Base-by-base conservation (phyloP, 83 land plant species). In the Picea abies region DNA sequence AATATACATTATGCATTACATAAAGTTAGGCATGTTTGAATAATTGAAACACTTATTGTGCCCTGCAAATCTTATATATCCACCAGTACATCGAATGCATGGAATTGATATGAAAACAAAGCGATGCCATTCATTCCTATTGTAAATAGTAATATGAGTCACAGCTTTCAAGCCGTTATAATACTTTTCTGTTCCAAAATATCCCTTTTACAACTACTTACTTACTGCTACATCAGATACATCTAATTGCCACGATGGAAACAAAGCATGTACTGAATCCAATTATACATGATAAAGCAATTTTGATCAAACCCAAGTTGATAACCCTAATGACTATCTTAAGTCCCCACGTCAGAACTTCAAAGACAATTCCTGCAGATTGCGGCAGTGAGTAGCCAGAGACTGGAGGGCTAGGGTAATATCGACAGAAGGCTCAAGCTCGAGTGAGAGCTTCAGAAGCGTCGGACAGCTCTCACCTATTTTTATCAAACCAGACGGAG, bases 231-330 rank as follows among this genome's bases (percentile, higher is more conserved):
- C 0, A 52, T 52, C 15, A 52, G 58, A 52, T 12, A 15, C 58
- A 52, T 52, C 11, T 11, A 52, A 52, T 52, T 11, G 12, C 14
- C 58, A 52, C 52, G 81, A 88, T 3, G 90, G 86, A 44, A 89
- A 79, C 47, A 87, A 56, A 37, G 82, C 84, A 87, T 82, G 82
- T 82, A 80, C 25, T 71, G 82, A n/a, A 89, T 81, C 86, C 83
- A 83, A 29, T 79, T 56, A 60, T 86, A 47, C 10, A 89, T 39
- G 62, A 17, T 72, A 69, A 79, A 8, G 83, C 87, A 70, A 89
- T 71, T 26, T 52, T 75, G n/a, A 87, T 77, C 56, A 89, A 56
- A 60, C 87, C 87, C 87, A 64, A 17, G 84, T 66, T 16, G 81
- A 44, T 60, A 83, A 71, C 20, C 69, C 47, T 29, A 87, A 32